Evolutionary conservation across 495 filamentous ascomycete genomes (phyloP).

Genomic region (Podospora fimiseda): DNA sequence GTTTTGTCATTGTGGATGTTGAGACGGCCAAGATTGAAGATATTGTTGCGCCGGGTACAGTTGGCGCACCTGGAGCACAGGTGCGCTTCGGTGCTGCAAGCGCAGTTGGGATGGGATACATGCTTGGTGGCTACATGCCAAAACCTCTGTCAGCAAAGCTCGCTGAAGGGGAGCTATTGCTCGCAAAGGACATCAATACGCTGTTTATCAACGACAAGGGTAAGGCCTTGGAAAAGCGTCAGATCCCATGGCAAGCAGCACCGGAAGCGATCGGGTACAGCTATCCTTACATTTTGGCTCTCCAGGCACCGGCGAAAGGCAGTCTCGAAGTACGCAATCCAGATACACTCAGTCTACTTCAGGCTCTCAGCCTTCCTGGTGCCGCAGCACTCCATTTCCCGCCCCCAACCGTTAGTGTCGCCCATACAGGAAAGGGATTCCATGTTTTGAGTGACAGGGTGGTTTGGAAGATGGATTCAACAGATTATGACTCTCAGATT

Average conservation of each 20-base stretch:
- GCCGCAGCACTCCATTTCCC: conserved; percentile 87
- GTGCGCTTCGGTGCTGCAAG: conserved; percentile 54
- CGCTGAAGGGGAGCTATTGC: conserved; percentile 71
- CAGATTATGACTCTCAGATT: conserved; percentile 88
- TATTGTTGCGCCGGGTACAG: conserved; percentile 70
- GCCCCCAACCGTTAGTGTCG: conserved; percentile 83
- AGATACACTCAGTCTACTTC: conserved; percentile 77
- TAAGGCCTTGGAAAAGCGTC: conserved; percentile 72
- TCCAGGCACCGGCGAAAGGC: conserved; percentile 79
- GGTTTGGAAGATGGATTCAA: conserved; percentile 94
- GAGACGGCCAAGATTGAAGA: conserved; percentile 62
- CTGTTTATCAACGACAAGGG: conserved; percentile 82
- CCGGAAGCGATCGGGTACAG: conserved; percentile 90
- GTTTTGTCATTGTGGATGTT: conserved; percentile 87
- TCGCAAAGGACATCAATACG: conserved; percentile 94
- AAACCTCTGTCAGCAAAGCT: conserved; percentile 82
- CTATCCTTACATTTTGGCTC: conserved; percentile 86
- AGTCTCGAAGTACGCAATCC: conserved; percentile 88
- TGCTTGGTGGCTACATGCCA: conserved; percentile 84
- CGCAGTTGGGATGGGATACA: conserved; percentile 81
- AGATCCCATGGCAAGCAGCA: conserved; percentile 84
- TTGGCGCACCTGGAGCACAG: conserved; percentile 58
- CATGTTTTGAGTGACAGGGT: conserved; percentile 79
- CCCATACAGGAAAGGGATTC: conserved; percentile 92
- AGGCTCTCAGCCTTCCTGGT: conserved; percentile 72